A percentile compares a stretch with the other conserved stretches of the same genome.
Evolutionary conservation across 2,329 filamentous ascomycete species (phyloP).

Genomic region (Exophiala spinifera): DNA sequence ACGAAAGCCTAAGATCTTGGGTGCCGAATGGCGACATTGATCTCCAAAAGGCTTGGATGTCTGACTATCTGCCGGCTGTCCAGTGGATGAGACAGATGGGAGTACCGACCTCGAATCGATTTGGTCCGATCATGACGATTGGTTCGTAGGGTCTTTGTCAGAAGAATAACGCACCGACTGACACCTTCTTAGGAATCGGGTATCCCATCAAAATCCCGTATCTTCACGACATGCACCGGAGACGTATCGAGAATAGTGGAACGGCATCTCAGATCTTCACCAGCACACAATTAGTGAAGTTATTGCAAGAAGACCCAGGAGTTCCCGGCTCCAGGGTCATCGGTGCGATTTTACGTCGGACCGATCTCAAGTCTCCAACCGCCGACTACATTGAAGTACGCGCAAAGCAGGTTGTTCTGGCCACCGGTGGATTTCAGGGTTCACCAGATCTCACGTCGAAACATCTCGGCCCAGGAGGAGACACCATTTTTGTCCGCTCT

Average conservation of each 20-base stretch:
- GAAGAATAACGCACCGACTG: too few relatives aligned
- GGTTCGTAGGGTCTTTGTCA: constrained; percentile 15
- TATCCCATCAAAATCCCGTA: constrained; percentile 31
- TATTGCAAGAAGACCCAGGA: constrained; percentile 28
- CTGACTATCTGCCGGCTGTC: constrained; percentile 31
- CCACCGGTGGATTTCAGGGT: constrained; percentile 32
- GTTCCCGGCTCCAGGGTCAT: constrained; percentile 27
- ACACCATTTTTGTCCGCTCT: constrained; percentile 32
- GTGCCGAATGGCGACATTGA: constrained; percentile 30
- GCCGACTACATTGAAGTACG: constrained; percentile 16
- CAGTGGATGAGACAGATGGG: constrained; percentile 33
- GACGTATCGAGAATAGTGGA: constrained; percentile 24
- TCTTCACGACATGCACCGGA: constrained; percentile 26
- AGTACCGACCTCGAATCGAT: constrained; percentile 29
- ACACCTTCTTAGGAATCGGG: constrained; percentile 24
- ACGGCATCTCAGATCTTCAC: constrained; percentile 27
- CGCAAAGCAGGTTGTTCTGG: constrained; percentile 29
- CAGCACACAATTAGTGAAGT: constrained; percentile 27
- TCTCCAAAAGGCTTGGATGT: constrained; percentile 30
- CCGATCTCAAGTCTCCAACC: neutral
- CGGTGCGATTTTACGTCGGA: constrained; percentile 28
- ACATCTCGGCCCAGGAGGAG: constrained; percentile 29
- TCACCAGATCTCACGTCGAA: constrained; percentile 25
- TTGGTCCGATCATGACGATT: constrained; percentile 34
- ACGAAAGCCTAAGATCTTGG: constrained; percentile 29